Conservation (phyloP, 805 yeast genomes). For the Barnettozyma californica region DNA sequence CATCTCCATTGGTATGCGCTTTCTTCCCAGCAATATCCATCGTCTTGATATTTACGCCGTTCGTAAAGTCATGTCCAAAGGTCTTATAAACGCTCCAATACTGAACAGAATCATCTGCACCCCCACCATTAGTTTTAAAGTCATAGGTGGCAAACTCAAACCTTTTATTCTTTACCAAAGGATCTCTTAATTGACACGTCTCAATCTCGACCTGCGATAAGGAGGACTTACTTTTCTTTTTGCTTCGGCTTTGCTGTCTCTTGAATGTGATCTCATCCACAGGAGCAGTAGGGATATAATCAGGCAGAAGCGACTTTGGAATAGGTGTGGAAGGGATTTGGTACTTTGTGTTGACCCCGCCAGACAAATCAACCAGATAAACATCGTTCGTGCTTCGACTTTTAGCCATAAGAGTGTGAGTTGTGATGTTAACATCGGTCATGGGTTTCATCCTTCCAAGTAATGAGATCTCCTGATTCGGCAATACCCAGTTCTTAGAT, state of each 20-base stretch:
- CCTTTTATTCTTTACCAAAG: constrained; percentile 12
- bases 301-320: constrained; percentile 22
- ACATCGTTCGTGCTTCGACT: constrained; percentile 9
- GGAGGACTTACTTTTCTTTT: constrained; percentile 19
- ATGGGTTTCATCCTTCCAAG: constrained; percentile 3
- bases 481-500: constrained; percentile 21
- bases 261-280: constrained; percentile 18
- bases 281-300: constrained; percentile 17
- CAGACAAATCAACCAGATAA: constrained; percentile 23
- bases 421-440: neutral
- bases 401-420: constrained; percentile 1
- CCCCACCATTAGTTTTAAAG: neutral
- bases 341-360: constrained; percentile 30
- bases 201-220: constrained; percentile 53
- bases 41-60: neutral
- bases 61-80: constrained; percentile 1
- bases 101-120: neutral
- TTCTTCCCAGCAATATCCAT: neutral
- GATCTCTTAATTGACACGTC: constrained; percentile 33
- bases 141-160: constrained; percentile 15
- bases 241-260: constrained; percentile 14
- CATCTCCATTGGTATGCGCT: neutral
- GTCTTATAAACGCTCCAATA: constrained; percentile 2
- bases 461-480: constrained; percentile 12
- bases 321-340: constrained; percentile 33